Base-by-base conservation (phyloP, 2,329 filamentous ascomycete genomes). In the Didymella arachidicola region DNA sequence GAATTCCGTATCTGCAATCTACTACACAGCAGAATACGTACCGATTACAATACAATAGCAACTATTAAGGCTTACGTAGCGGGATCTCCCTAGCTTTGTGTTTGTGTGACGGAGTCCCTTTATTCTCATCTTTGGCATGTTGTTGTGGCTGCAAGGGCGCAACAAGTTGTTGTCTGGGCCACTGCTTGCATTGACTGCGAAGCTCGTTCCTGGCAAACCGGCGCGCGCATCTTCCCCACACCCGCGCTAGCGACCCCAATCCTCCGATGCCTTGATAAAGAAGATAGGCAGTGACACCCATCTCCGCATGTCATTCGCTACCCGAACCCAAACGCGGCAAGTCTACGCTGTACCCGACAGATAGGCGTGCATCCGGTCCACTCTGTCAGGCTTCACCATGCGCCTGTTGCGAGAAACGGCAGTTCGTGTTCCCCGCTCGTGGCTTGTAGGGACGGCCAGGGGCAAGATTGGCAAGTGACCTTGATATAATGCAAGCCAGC, bases 391-490 rank as follows among this genome's bases (percentile, higher is more conserved):
- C 56, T 49, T 45, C 30, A 49, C 56, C 38, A 53, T 58, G 56
- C 48, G 30, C 43, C 34, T 49, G 30, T 41, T 49, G 56, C 34
- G 32, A 59, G 34, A 22, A 59, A 39, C 46, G 41, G 56, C 41
- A 32, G 50, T 54, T 54, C 45, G 22, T 43, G 48, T 56, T 56
- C 57, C 57, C 57, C 57, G 57, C 57, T 60, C 44, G 38, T 52
- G 57, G 46, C 47, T 49, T 49, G 43, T 44, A 34, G 11, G 7
- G 4, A 29, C 27, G 44, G 41, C 43, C 7, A 30, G 57, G 41
- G 43, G 26, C 43, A 42, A 55, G 43, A 55, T 58, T 53, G 29
- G 44, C 56, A 59, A 42, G 30, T 42, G 50, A 41, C n/a, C 49
- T 54, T 46, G 41, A 59, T 59, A 59, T 59, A 59, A 53, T 51